Evolutionary conservation across 345 rosid species (phyloP), one percentile per base, ranked within the genome.

Genomic region (Stellera chamaejasme): DNA sequence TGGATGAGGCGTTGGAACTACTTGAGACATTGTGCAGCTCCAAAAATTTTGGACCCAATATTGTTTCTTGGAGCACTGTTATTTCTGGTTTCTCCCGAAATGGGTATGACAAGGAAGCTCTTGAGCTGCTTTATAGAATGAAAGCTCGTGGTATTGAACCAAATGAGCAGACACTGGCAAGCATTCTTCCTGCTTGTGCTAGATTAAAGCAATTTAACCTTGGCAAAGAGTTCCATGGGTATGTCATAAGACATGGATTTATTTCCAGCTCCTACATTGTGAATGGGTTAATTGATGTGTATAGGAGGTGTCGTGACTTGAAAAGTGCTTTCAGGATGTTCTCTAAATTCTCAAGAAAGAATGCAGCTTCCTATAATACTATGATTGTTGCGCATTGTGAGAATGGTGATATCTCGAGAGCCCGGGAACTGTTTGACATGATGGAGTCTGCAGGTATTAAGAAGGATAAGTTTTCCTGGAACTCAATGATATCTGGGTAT

Each of bases 151-250:
- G 89, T 27, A 52, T 75, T 36, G 60, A 66, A 60, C 88, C 83
- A 5, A 84, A 77, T 72, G 75, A 80, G 2, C 75, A 71, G 46
- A 81, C 88, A 52, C 62, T 84, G 45, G 83, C 85, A 4, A 77
- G 83, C 56, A 80, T 75, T 58, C 83, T 79, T 59, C 91, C 91
- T 47, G 78, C 91, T 13, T 81, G 85, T 60, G 87, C 85, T 58
- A 75, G 88, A 68, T 50, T 79, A 39, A 72, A 49, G 50, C 69
- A 68, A 48, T 69, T 75, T 54, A 66, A 45, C 53, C 69, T 79
- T 28, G 83, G 83, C 44, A 79, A 72, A 69, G 65, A 69, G 61
- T 70, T 79, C 39, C 91, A 81, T 26, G 85, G 83, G 15, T 79
- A 71, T 59, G 62, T 79, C 13, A 68, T 69, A 26, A 74, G 88